Evolutionary conservation across 2,329 filamentous ascomycete species (phyloP).

Genomic region (Penicillium thymicola): DNA sequence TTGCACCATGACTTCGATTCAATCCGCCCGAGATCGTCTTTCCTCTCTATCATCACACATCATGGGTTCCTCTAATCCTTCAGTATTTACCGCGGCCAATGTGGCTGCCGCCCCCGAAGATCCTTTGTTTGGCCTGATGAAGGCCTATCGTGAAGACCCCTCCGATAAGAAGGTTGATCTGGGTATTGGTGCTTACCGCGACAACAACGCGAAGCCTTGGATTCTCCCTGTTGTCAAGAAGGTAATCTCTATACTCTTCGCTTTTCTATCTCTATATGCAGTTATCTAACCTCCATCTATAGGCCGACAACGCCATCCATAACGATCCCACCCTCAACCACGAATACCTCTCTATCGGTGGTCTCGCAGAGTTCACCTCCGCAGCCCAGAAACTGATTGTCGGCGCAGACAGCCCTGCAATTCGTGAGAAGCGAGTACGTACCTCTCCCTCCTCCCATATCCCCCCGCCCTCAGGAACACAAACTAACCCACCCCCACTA

Average conservation of each 20-base stretch:
- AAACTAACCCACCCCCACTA: slow-evolving; percentile 23
- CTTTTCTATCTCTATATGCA: neutral
- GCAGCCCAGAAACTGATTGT: slow-evolving; percentile 91
- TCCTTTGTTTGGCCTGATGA: slow-evolving; percentile 88
- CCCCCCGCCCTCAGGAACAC: neutral
- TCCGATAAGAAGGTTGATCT: slow-evolving; percentile 82
- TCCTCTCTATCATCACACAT: slow-evolving; percentile 50
- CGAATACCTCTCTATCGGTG: slow-evolving; percentile 96
- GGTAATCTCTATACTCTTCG: slow-evolving; percentile 50
- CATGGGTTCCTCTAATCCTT: slow-evolving; percentile 61
- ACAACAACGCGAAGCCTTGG: slow-evolving; percentile 95
- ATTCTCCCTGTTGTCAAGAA: slow-evolving; percentile 93
- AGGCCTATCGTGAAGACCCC: slow-evolving; percentile 77
- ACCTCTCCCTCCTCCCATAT: neutral
- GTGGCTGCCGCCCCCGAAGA: slow-evolving; percentile 93
- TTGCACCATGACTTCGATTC: slow-evolving; percentile 20
- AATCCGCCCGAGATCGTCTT: slow-evolving; percentile 31
- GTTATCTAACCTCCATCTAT: slow-evolving; percentile 13
- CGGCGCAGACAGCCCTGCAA: slow-evolving; percentile 72
- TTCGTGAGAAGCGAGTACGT: slow-evolving; percentile 73
- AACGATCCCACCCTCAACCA: slow-evolving; percentile 90
- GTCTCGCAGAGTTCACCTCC: slow-evolving; percentile 76
- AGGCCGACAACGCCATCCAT: slow-evolving; percentile 89
- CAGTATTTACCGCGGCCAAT: slow-evolving; percentile 70
- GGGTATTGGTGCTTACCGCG: slow-evolving; percentile 92